Conservation (phyloP, 73 alveolate species). For the Diophrys sp. region DNA sequence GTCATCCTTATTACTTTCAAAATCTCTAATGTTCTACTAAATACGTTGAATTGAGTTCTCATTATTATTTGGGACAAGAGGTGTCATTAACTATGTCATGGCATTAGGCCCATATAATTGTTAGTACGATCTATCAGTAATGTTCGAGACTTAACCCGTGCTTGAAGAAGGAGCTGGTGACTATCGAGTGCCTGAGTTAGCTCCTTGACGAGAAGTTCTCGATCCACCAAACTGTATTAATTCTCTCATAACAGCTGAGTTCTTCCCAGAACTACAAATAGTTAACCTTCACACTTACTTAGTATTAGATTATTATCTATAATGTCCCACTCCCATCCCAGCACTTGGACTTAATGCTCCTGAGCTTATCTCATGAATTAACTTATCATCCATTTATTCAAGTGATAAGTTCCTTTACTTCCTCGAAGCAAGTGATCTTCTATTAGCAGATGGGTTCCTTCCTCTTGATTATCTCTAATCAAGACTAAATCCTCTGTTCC, state of each 20-base stretch:
- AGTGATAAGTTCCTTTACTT: not conserved
- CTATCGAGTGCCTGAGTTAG: no score
- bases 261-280: not conserved
- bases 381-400: not conserved
- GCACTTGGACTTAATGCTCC: not conserved
- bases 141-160: no score
- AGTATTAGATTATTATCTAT: not conserved
- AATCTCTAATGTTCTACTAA: not conserved
- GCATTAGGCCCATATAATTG: not conserved
- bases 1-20: not conserved
- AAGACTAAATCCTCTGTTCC: not conserved
- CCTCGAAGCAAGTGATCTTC: not conserved
- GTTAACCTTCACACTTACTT: not conserved
- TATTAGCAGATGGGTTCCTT: not conserved
- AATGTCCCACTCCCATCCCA: not conserved
- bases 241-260: not conserved
- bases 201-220: not conserved
- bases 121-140: not conserved
- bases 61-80: not conserved
- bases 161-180: no score
- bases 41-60: not conserved
- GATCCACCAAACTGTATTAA: not conserved
- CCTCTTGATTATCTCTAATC: not conserved
- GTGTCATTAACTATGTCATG: not conserved
- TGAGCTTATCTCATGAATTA: not conserved